Conservation (phyloP, 352 stramenopile genomes). For the Pythium scleroteichum region DNA sequence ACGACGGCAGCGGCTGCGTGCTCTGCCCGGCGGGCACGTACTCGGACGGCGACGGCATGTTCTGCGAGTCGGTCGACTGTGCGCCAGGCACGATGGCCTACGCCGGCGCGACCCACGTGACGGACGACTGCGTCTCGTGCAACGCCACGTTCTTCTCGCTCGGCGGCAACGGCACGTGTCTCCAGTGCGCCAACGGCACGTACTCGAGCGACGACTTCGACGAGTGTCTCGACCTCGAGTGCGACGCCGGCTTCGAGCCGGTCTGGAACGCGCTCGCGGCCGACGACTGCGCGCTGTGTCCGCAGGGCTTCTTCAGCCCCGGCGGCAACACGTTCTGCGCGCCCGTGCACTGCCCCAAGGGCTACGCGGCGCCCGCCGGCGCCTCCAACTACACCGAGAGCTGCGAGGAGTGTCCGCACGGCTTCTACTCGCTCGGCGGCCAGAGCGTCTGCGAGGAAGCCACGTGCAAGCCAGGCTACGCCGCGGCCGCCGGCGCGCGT, state of each 20-base stretch:
- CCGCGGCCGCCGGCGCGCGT: slow-evolving; percentile 29
- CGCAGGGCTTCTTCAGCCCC: slow-evolving; percentile 40
- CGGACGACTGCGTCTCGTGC: slow-evolving; percentile 30
- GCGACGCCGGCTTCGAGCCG: slow-evolving; percentile 32
- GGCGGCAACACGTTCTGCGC: slow-evolving; percentile 30
- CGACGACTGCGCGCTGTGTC: slow-evolving; percentile 36
- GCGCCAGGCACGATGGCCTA: slow-evolving; percentile 27
- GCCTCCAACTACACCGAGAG: slow-evolving; percentile 27
- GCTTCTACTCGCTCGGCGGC: slow-evolving; percentile 40
- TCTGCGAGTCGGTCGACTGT: slow-evolving; percentile 35
- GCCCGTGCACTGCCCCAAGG: slow-evolving; percentile 33
- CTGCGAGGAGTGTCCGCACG: slow-evolving; percentile 31
- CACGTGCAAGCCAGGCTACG: slow-evolving; percentile 37
- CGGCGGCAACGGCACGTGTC: slow-evolving; percentile 36
- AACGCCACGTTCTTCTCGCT: slow-evolving; percentile 37
- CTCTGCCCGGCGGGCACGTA: slow-evolving; percentile 34
- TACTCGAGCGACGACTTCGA: slow-evolving; percentile 29
- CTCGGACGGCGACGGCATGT: slow-evolving; percentile 31
- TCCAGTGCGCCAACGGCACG: slow-evolving; percentile 34
- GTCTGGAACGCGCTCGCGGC: slow-evolving; percentile 18
- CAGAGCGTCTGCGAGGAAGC: slow-evolving; percentile 34
- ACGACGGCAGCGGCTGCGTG: slow-evolving; percentile 30
- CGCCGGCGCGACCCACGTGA: slow-evolving; percentile 27
- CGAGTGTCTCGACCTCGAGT: slow-evolving; percentile 32
- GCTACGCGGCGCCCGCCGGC: slow-evolving; percentile 29